Percentiles rank a stretch among this genome's conserved stretches.
Conservation (phyloP, 2,329 filamentous ascomycete species). For the Aureobasidium zeae region DNA sequence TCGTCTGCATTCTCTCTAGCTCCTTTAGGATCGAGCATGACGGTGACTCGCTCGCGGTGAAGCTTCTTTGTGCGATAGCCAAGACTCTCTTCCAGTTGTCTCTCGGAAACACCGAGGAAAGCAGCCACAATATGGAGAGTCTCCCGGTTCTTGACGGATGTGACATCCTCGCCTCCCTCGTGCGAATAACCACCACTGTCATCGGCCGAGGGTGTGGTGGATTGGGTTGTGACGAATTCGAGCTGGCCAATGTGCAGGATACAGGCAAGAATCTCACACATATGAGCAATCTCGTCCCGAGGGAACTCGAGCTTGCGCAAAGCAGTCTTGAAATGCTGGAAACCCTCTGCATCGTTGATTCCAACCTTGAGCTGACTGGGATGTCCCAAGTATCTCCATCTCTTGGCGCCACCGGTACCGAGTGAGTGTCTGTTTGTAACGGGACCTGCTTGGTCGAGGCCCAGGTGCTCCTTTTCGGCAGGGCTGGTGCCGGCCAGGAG, state of each 20-base stretch:
- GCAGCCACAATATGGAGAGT: constrained; percentile 76
- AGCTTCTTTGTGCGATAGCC: constrained; percentile 97
- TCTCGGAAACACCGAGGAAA: constrained; percentile 78
- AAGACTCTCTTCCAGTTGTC: constrained; percentile 76
- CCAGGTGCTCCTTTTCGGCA: constrained; percentile 81
- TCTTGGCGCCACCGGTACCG: constrained; percentile 49
- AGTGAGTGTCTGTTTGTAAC: constrained; percentile 46
- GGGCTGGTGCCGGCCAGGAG: constrained; percentile 83
- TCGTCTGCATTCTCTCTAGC: constrained; percentile 90
- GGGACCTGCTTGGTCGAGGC: constrained; percentile 50
- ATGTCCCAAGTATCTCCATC: constrained; percentile 94
- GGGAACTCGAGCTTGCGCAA: constrained; percentile 90
- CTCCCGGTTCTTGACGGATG: constrained; percentile 88
- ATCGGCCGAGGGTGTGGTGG: constrained; percentile 69
- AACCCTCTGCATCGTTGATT: constrained; percentile 90
- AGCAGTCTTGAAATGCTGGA: constrained; percentile 95
- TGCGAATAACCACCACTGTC: constrained; percentile 96
- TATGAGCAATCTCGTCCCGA: constrained; percentile 85
- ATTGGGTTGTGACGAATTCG: constrained; percentile 76
- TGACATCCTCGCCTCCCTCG: constrained; percentile 79
- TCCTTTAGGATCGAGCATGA: constrained; percentile 90
- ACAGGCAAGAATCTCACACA: constrained; percentile 86
- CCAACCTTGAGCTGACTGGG: constrained; percentile 95
- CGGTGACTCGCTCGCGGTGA: constrained; percentile 90
- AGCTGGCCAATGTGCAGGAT: constrained; percentile 98